Percentiles rank a stretch among this genome's conserved stretches.
Conservation (phyloP, 2,329 filamentous ascomycete genomes). For the Rhynchosporium agropyri region DNA sequence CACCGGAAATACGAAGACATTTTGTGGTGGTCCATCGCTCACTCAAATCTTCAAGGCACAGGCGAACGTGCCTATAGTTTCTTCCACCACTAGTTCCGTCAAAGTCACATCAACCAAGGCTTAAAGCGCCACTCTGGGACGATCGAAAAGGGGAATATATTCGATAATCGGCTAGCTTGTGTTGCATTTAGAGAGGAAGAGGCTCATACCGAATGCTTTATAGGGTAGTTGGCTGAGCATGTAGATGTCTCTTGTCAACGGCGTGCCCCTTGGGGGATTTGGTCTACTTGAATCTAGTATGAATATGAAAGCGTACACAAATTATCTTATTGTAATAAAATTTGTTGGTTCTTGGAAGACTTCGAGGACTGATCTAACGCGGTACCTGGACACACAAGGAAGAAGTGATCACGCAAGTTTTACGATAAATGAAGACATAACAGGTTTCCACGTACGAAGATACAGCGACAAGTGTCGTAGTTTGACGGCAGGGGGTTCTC, state of each 20-base stretch:
- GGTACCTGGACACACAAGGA: too few species aligned
- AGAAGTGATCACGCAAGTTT: too few species aligned
- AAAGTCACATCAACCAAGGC: background rate
- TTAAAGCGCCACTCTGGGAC: background rate
- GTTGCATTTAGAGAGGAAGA: background rate
- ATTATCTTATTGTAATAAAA: background rate
- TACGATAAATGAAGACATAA: too few species aligned
- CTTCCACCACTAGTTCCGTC: background rate
- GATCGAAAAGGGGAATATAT: background rate
- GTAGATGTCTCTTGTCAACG: background rate
- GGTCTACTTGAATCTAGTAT: background rate
- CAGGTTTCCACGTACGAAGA: too few species aligned
- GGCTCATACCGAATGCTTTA: background rate
- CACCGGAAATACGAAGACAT: background rate
- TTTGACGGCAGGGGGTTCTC: too few species aligned
- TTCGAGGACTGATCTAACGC: too few species aligned
- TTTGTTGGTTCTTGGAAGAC: too few species aligned
- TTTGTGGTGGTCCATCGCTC: background rate
- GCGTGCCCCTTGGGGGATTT: background rate
- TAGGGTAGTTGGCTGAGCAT: background rate
- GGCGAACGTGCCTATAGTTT: background rate
- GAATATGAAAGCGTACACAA: background rate
- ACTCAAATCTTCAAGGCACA: slow-evolving; percentile 2
- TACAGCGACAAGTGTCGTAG: too few species aligned
- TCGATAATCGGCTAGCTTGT: background rate